Percentiles rank a stretch among this genome's conserved stretches.
phyloP scores from a whole-genome alignment of 306 rosid species.

The Parietaria judaica region DNA sequence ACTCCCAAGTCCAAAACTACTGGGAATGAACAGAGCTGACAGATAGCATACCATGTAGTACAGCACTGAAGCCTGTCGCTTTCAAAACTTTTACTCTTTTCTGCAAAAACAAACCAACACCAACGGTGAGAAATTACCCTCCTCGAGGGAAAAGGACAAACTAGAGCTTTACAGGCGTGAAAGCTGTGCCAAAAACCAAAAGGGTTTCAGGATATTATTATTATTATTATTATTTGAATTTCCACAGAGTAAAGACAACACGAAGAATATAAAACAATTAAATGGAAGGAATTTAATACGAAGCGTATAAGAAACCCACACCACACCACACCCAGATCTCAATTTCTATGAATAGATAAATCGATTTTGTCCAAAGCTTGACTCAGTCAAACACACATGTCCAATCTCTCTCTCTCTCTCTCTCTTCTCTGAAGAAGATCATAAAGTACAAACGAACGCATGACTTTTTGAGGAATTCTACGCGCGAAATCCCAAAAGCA shows the following conservation, averaged over 20 bases:
- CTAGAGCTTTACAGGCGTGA: slow-evolving; percentile 45
- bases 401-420: slow-evolving; percentile 7
- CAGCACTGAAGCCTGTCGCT: slow-evolving; percentile 70
- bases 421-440: slow-evolving; percentile 28
- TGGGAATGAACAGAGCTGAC: slow-evolving; percentile 25
- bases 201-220: slow-evolving; percentile 22
- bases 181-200: slow-evolving; percentile 19
- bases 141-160: slow-evolving; percentile 50
- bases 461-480: slow-evolving; percentile 11
- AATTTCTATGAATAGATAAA: slow-evolving; percentile 17
- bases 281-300: slow-evolving; percentile 27
- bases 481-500: slow-evolving; percentile 51
- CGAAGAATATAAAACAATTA: slow-evolving; percentile 19
- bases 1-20: slow-evolving; percentile 28
- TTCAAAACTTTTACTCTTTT: slow-evolving; percentile 53
- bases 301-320: slow-evolving; percentile 16
- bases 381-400: slow-evolving; percentile 59
- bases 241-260: slow-evolving; percentile 14
- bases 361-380: slow-evolving; percentile 36
- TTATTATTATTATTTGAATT: neutral
- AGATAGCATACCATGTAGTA: slow-evolving; percentile 60
- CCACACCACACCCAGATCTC: slow-evolving; percentile 33
- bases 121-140: slow-evolving; percentile 29
- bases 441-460: slow-evolving; percentile 24
- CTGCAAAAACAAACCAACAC: slow-evolving; percentile 51